These are phyloP conservation scores for Aspergillus awamori DNA, from an alignment of 2,329 filamentous ascomycete genomes.

Conservation along the genomic window DNA sequence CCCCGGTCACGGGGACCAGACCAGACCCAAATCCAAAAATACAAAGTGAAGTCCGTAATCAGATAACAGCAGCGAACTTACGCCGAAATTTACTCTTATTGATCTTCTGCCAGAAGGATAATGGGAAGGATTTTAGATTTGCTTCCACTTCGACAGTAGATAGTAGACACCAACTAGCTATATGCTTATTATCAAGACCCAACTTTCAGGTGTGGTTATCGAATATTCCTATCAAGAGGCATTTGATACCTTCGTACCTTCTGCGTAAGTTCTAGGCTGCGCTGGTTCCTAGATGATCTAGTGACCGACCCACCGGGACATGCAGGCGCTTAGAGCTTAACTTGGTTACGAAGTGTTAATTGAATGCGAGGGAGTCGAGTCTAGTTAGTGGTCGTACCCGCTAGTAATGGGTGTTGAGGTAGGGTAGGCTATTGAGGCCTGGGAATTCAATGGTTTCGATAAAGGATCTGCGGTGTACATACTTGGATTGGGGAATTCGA, in stretches of 20 bases:
- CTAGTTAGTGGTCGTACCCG: not conserved
- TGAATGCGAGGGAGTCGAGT: too few species aligned
- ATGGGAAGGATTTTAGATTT: conserved; percentile 31
- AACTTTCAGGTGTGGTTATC: not conserved
- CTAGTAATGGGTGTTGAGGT: not conserved
- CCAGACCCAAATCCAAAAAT: not conserved
- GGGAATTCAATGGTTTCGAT: not conserved
- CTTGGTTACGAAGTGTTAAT: not conserved
- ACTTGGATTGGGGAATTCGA: not conserved
- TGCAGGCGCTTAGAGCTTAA: not conserved
- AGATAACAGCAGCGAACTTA: not conserved
- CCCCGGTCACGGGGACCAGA: not conserved
- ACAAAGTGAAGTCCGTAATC: not conserved
- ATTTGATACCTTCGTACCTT: not conserved
- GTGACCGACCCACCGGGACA: not conserved
- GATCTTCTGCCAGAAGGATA: conserved; percentile 22
- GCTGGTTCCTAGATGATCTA: not conserved
- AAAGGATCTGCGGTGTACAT: not conserved
- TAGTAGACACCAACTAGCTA: not conserved
- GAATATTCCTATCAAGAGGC: too few species aligned
- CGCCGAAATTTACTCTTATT: not conserved
- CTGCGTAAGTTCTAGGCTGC: not conserved
- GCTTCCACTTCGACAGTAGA: conserved; percentile 29
- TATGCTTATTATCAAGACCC: not conserved
- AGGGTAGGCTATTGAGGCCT: not conserved